These are phyloP conservation scores for Penicillium aurantiogriseum DNA, from an alignment of 2,329 filamentous ascomycete genomes.

Conservation along the genomic window DNA sequence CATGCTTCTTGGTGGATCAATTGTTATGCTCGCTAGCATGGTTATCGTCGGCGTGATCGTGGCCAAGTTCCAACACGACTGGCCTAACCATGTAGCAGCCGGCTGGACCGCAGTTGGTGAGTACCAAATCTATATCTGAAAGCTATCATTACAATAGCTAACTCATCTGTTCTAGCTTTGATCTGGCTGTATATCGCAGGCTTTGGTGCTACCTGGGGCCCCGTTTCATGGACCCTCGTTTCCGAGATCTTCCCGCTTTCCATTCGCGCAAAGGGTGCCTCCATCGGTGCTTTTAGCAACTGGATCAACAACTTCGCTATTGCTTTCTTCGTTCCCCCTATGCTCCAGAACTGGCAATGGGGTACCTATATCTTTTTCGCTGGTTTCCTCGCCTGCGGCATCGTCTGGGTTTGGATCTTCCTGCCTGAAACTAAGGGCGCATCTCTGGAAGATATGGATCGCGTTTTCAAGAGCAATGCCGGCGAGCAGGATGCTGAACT, in stretches of 20 bases:
- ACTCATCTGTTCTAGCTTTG: conserved; percentile 13
- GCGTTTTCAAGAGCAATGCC: conserved; percentile 31
- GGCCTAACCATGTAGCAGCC: conserved; percentile 26
- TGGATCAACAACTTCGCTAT: conserved; percentile 35
- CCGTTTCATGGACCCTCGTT: conserved; percentile 29
- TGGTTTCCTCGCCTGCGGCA: conserved; percentile 24
- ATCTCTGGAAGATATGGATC: conserved; percentile 55
- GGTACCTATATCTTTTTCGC: conserved; percentile 34
- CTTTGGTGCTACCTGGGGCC: conserved; percentile 31
- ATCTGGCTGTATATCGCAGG: conserved; percentile 30
- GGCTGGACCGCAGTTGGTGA: conserved; percentile 31
- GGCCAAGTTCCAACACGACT: conserved; percentile 29
- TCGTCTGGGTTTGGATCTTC: conserved; percentile 30
- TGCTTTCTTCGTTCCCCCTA: conserved; percentile 30
- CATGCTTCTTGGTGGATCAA: conserved; percentile 27
- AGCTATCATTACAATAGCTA: neutral
- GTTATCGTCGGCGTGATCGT: conserved; percentile 30
- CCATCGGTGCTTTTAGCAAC: conserved; percentile 31
- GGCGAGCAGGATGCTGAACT: conserved; percentile 28
- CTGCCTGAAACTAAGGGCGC: conserved; percentile 60
- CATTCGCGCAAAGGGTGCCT: conserved; percentile 31
- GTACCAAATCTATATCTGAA: neutral
- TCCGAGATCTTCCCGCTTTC: conserved; percentile 32
- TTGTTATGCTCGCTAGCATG: conserved; percentile 27
- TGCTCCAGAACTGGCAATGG: conserved; percentile 27